Evolutionary conservation across 1,284 basidiomycete species (phyloP).

Genomic region (Schizophyllum commune): DNA sequence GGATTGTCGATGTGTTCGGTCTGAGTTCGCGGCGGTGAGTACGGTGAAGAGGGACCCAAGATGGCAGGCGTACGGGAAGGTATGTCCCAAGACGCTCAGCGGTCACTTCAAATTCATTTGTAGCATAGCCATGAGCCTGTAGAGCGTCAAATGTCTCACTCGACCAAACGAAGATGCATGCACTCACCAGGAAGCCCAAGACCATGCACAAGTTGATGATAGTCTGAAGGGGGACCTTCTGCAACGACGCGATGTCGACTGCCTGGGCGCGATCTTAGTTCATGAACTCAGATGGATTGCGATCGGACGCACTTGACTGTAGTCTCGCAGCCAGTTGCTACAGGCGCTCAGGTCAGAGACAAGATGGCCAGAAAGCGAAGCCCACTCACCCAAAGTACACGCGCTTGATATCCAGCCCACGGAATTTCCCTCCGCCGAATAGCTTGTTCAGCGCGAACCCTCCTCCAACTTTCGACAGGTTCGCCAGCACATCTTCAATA

Average conservation of each 20-base stretch:
- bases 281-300: background rate
- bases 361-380: no score
- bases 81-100: slow-evolving; percentile 82
- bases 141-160: slow-evolving; percentile 7
- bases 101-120: slow-evolving; percentile 87
- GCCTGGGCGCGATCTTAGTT: slow-evolving; percentile 44
- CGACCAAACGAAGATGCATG: slow-evolving; percentile 1
- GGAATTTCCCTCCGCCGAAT: slow-evolving; percentile 67
- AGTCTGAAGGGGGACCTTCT: slow-evolving; percentile 69
- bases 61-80: slow-evolving; percentile 49
- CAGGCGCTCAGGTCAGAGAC: background rate
- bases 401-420: slow-evolving; percentile 64
- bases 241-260: slow-evolving; percentile 75
- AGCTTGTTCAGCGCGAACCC: slow-evolving; percentile 56
- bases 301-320: slow-evolving; percentile 49
- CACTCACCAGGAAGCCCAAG: slow-evolving; percentile 70
- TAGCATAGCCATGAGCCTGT: slow-evolving; percentile 80
- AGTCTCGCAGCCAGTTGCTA: slow-evolving; percentile 79
- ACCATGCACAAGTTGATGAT: slow-evolving; percentile 87
- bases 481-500: slow-evolving; percentile 66
- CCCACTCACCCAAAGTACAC: slow-evolving; percentile 72
- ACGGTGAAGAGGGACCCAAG: background rate
- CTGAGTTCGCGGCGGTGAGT: background rate
- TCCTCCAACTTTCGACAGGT: slow-evolving; percentile 53
- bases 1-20: slow-evolving; percentile 65